phyloP scores from a whole-genome alignment of 2,329 filamentous ascomycete species.

The Epichloe uncinata region DNA sequence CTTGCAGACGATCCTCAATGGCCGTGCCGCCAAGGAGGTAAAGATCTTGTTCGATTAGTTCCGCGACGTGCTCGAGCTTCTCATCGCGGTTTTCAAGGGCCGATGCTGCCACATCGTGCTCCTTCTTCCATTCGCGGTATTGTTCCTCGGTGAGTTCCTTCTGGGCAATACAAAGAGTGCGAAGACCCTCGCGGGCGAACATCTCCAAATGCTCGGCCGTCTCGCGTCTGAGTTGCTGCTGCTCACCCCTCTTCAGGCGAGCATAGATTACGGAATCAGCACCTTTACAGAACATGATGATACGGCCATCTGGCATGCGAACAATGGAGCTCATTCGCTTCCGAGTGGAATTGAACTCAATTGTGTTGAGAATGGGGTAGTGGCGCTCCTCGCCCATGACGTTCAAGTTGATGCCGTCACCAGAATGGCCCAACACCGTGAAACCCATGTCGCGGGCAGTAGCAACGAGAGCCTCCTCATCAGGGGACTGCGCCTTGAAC shows the following conservation, averaged over 20 bases:
- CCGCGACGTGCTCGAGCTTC: slow-evolving; percentile 80
- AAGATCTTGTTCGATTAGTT: slow-evolving; percentile 81
- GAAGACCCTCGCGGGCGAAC: slow-evolving; percentile 89
- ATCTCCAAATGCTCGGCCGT: slow-evolving; percentile 94
- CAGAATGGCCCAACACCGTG: slow-evolving; percentile 69
- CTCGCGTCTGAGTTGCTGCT: slow-evolving; percentile 64
- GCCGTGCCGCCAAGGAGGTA: slow-evolving; percentile 84
- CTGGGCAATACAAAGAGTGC: slow-evolving; percentile 88
- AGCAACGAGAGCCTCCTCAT: slow-evolving; percentile 86
- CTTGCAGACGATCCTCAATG: slow-evolving; percentile 92
- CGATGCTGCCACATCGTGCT: slow-evolving; percentile 77
- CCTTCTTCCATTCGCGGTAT: slow-evolving; percentile 71
- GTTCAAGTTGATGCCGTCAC: slow-evolving; percentile 74
- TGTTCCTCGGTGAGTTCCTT: slow-evolving; percentile 68
- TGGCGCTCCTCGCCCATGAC: slow-evolving; percentile 73
- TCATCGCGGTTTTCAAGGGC: slow-evolving; percentile 80
- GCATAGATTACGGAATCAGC: slow-evolving; percentile 97
- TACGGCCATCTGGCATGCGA: slow-evolving; percentile 80
- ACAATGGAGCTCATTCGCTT: slow-evolving; percentile 98
- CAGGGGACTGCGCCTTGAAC: slow-evolving; percentile 95
- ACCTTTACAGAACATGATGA: slow-evolving; percentile 91
- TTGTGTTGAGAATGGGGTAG: slow-evolving; percentile 81
- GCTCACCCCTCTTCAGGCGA: slow-evolving; percentile 71
- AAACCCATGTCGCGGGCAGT: slow-evolving; percentile 94
- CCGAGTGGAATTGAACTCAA: slow-evolving; percentile 93